Evolutionary conservation across 2,329 filamentous ascomycete species (phyloP), one percentile per base, ranked within the genome.

Genomic region (Fusarium albosuccineum): DNA sequence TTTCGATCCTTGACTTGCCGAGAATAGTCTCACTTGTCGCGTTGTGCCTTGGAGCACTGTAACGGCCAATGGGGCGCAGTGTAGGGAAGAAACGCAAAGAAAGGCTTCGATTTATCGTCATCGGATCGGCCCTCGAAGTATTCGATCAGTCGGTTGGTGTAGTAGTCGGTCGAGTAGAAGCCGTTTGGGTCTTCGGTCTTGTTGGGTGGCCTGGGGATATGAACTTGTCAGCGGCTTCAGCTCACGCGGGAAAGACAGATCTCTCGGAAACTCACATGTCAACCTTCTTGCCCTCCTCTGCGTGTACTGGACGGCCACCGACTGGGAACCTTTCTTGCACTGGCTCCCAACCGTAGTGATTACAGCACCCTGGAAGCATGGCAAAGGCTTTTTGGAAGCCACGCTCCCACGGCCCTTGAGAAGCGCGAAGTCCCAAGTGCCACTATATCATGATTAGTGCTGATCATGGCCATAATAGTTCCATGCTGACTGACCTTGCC

Each of bases 61-160:
- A 89, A 75, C 2, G 87, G 87, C 87, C 87, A 89, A 65, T 89
- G 87, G 3, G 87, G 87, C 0, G 87, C 87, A 0, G 86, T 87
- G 70, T 87, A 89, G 1, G 70, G 57, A 9, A 72, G 57, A 34
- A 64, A 72, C 4, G 55, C 62, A 34, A 74, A 69, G 56, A 73
- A 71, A 4, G 70, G 68, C 48, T 67, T 55, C 2, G 75, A 68
- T n/a, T 64, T 60, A 30, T 78, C 71, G 9, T 71, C 67, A 9
- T 70, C 61, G 9, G 58, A 65, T 16, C 73, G 62, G 8, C 67
- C 59, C 5, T 65, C 51, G 1, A 84, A 74, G 42, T 82, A 83
- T 33, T 78, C 54, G 8, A 83, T 70, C 72, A 85, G 75, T 48
- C 77, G 77, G 57, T 81, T 76, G 5, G 79, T 78, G 52, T 81